Percentiles rank a stretch among this genome's conserved stretches.
These are phyloP conservation scores for Penicillium sp. DNA, from an alignment of 2,329 filamentous ascomycete genomes.

Conservation along the genomic window DNA sequence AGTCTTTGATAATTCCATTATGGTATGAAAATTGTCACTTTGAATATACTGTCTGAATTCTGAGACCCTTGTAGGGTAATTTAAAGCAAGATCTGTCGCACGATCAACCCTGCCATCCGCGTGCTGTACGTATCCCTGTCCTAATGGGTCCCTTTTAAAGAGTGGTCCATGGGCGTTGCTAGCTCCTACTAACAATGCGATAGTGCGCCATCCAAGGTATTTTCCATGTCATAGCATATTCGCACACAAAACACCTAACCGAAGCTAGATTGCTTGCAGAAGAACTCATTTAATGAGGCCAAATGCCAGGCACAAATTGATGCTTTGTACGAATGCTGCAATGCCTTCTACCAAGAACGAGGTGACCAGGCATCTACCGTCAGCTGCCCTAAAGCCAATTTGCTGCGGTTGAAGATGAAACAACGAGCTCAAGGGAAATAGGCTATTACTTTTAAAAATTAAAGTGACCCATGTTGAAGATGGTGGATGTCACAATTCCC, in stretches of 20 bases:
- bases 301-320: conserved; percentile 77
- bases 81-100: conserved; percentile 69
- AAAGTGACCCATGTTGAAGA: conserved; percentile 3
- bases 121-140: conserved; percentile 61
- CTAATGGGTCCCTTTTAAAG: not conserved
- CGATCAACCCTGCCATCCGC: conserved; percentile 79
- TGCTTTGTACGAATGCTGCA: conserved; percentile 90
- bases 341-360: conserved; percentile 76
- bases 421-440: conserved; percentile 57
- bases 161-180: not conserved
- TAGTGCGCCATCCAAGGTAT: conserved; percentile 91
- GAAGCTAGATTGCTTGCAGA: conserved; percentile 71
- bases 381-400: conserved; percentile 79
- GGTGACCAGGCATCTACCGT: conserved; percentile 73
- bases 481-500: conserved; percentile 45
- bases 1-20: conserved; percentile 5
- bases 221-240: conserved; percentile 7
- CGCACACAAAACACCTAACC: conserved; percentile 4
- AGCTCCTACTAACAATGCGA: conserved; percentile 17
- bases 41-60: not conserved
- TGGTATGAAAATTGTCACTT: conserved; percentile 6
- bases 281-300: conserved; percentile 79
- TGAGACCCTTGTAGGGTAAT: conserved; percentile 28
- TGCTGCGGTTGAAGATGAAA: conserved; percentile 81
- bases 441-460: conserved; percentile 8